Base-by-base conservation (phyloP, 2,329 filamentous ascomycete species). In the Fusarium succisae region DNA sequence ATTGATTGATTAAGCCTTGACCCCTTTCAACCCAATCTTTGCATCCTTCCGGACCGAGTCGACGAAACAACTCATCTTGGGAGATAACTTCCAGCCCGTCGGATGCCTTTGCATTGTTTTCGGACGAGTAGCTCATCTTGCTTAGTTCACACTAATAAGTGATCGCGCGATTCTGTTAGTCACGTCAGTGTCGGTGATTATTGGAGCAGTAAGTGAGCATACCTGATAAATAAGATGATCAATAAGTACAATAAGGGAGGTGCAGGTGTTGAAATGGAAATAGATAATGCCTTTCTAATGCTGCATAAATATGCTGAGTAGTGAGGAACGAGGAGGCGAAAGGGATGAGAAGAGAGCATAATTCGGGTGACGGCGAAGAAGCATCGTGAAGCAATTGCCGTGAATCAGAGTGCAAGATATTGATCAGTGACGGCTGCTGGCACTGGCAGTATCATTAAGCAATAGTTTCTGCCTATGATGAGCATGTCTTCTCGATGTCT, bases 351-450 rank as follows among this genome's bases (percentile, higher is more conserved):
- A 26, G 22, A 35, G 30, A 26, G 9, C 2, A 35, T 26, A 1
- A 1, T 26, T 38, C 30, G 6, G 2, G 8, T 22, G 5, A 12
- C 0, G 18, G 14, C 13, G 2, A n/a, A n/a, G 14, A 39, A 18
- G 20, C 14, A 18, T 3, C 24, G 0, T 28, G 13, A n/a, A 10
- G 35, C 11, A 55, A 3, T 6, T 0, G 1, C 8, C 14, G 0
- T 41, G 24, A 55, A 55, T 28, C 35, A 26, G 24, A n/a, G 24
- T 14, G 14, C 8, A n/a, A 14, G 20, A 1, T 14, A 7, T 18
- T n/a, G 1, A n/a, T 0, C 4, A 7, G 5, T 28, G 20, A 18
- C 51, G 2, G 20, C 20, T 30, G 14, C 7, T 41, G 3, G 35
- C 24, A 41, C 24, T 55, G 35, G 8, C 35, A 37, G 8, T 6